Percentiles rank a stretch among this genome's conserved stretches.
These are phyloP conservation scores for Podospora pseudoanserina DNA, from an alignment of 495 filamentous ascomycete genomes.

Conservation along the genomic window DNA sequence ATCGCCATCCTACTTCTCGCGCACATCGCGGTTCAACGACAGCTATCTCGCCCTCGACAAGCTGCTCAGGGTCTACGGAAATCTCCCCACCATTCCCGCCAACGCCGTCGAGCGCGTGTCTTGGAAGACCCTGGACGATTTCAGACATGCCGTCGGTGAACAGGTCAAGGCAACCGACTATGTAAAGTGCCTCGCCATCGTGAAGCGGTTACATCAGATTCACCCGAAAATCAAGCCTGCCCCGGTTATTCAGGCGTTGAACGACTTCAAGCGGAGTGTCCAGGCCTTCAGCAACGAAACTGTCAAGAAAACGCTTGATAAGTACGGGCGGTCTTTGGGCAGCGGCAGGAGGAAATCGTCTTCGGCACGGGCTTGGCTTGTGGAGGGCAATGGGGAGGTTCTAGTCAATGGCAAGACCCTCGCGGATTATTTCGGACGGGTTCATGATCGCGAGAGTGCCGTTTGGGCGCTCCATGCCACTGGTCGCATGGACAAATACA, in stretches of 20 bases:
- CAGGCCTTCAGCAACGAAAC: slow-evolving; percentile 62
- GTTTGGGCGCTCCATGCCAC: slow-evolving; percentile 85
- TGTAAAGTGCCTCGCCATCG: slow-evolving; percentile 64
- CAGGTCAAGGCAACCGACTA: slow-evolving; percentile 75
- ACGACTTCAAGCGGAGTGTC: slow-evolving; percentile 67
- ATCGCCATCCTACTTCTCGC: slow-evolving; percentile 92
- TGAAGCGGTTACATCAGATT: slow-evolving; percentile 80
- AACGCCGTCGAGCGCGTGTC: slow-evolving; percentile 69
- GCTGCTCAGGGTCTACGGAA: slow-evolving; percentile 64
- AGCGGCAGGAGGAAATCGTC: slow-evolving; percentile 83
- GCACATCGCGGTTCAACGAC: slow-evolving; percentile 80
- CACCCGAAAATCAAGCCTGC: slow-evolving; percentile 71
- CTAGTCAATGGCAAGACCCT: slow-evolving; percentile 84
- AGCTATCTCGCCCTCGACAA: slow-evolving; percentile 67
- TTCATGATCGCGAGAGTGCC: slow-evolving; percentile 93
- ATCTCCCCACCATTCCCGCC: slow-evolving; percentile 62
- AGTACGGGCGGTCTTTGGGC: slow-evolving; percentile 69
- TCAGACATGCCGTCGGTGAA: slow-evolving; percentile 71
- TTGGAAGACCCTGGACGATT: slow-evolving; percentile 78
- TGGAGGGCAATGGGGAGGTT: slow-evolving; percentile 88
- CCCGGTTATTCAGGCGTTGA: slow-evolving; percentile 60
- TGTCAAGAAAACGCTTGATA: slow-evolving; percentile 59
- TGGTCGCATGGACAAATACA: slow-evolving; percentile 89
- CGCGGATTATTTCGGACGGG: slow-evolving; percentile 70
- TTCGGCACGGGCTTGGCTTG: slow-evolving; percentile 74